Percentiles rank a stretch among this genome's conserved stretches.
phyloP scores from a whole-genome alignment of 306 rosid species.

The Trifolium dubium region DNA sequence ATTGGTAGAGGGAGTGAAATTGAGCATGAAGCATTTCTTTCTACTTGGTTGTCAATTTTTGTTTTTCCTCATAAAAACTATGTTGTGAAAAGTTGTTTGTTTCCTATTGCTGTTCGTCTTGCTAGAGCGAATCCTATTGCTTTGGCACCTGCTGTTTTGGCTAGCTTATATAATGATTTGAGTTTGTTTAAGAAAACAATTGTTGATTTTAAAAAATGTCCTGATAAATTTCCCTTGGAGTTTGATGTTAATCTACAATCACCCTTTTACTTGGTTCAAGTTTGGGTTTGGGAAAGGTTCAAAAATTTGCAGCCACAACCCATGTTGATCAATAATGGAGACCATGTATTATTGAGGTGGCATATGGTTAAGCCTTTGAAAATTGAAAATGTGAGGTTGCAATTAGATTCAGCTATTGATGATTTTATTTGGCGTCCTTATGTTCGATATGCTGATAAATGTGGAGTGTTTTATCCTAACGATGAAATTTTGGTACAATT shows the following conservation, averaged over 20 bases:
- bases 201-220: background rate
- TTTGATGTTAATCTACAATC: constrained; percentile 43
- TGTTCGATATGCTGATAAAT: too few relatives aligned
- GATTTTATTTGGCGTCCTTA: too few relatives aligned
- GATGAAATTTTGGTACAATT: too few relatives aligned
- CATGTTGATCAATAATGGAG: background rate
- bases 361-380: constrained; percentile 36
- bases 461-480: too few relatives aligned
- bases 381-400: constrained; percentile 45
- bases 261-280: constrained; percentile 57
- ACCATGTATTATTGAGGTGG: constrained; percentile 50
- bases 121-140: constrained; percentile 53
- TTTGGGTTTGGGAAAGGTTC: constrained; percentile 71
- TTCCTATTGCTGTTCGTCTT: constrained; percentile 55
- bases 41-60: constrained; percentile 50
- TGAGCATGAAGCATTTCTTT: constrained; percentile 67
- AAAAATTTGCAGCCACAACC: constrained; percentile 45
- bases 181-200: constrained; percentile 38
- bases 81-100: background rate
- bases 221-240: background rate
- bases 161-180: constrained; percentile 58
- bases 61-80: constrained; percentile 25
- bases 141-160: constrained; percentile 62
- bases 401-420: constrained; percentile 16
- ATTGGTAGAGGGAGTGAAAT: constrained; percentile 48